Evolutionary conservation across 2,329 filamentous ascomycete genomes (phyloP), one percentile per base, ranked within the genome.

Genomic region (Phialophora verrucosa): DNA sequence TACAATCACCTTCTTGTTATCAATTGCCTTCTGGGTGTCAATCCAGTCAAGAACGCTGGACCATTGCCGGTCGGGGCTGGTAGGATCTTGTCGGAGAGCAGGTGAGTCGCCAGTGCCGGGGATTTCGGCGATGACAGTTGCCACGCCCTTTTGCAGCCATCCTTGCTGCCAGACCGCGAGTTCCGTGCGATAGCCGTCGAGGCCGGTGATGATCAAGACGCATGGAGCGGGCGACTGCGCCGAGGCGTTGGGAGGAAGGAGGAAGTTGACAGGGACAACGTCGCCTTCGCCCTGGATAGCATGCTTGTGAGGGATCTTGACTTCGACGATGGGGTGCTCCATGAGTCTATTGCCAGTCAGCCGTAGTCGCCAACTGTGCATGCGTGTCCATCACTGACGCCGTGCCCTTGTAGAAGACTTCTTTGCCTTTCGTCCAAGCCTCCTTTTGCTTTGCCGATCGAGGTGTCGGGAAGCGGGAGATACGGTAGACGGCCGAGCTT

Each of bases 401-500:
- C 50, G 69, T 64, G 35, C 71, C 71, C 59, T 71, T 72, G 68
- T 72, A 73, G 53, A 72, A 73, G n/a, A 70, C 63, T 44, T 72
- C 68, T 58, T 69, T 72, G 20, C 72, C 72, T 29, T 64, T 58
- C 27, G 53, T 67, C 72, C 72, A 74, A 14, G 72, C 72, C 62
- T 69, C 64, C 35, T 69, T 67, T 58, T 74, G 72, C 57, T 71
- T 71, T 58, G 69, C 65, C 25, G 71, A 73, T 25, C 72, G 66
- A 25, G 67, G 66, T 2, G 70, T 64, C 3, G 90, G 90, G 74
- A 93, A 92, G 17, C 90, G 84, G 0, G 88, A 84, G 70, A 93
- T 92, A 60, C 90, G 85, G 76, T 91, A 89, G n/a, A 92, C 82
- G 29, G 88, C 87, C 25, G 89, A 90, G 4, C 88, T 88, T 25